Evolutionary conservation across 1,139 yeast species (phyloP).

Genomic region (Debaryomyces psychrophilus): DNA sequence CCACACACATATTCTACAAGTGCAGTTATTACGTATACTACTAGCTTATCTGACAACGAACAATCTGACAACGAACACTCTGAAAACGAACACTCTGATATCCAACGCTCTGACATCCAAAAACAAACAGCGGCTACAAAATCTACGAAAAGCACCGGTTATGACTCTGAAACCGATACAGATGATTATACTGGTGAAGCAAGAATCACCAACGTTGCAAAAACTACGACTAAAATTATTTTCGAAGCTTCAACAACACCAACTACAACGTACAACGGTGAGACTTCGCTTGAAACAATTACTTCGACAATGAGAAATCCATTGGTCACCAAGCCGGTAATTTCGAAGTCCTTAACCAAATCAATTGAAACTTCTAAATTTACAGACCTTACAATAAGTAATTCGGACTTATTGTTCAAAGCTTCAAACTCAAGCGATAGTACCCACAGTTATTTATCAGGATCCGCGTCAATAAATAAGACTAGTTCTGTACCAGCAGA

Average conservation of each 20-base stretch:
- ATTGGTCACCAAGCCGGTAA: conserved; percentile 27
- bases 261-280: conserved; percentile 21
- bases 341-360: conserved; percentile 14
- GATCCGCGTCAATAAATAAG: neutral
- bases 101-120: too few relatives aligned
- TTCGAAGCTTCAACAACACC: conserved; percentile 30
- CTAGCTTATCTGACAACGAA: neutral
- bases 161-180: conserved; percentile 21
- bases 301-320: conserved; percentile 32
- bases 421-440: neutral
- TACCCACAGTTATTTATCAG: neutral
- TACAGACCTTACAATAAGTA: neutral
- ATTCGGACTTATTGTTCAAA: neutral
- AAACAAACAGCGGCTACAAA: neutral
- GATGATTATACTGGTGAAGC: conserved; percentile 18
- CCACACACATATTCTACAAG: conserved; percentile 21
- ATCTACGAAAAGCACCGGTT: conserved; percentile 16
- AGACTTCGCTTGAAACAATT: conserved; percentile 22
- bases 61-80: neutral
- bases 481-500: neutral
- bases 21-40: conserved; percentile 17
- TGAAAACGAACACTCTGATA: conserved; percentile 7
- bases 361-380: conserved; percentile 8
- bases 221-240: conserved; percentile 32
- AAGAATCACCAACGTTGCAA: conserved; percentile 21